These are phyloP conservation scores for Penicillium hesseltinei DNA, from an alignment of 2,329 filamentous ascomycete species.

Conservation along the genomic window DNA sequence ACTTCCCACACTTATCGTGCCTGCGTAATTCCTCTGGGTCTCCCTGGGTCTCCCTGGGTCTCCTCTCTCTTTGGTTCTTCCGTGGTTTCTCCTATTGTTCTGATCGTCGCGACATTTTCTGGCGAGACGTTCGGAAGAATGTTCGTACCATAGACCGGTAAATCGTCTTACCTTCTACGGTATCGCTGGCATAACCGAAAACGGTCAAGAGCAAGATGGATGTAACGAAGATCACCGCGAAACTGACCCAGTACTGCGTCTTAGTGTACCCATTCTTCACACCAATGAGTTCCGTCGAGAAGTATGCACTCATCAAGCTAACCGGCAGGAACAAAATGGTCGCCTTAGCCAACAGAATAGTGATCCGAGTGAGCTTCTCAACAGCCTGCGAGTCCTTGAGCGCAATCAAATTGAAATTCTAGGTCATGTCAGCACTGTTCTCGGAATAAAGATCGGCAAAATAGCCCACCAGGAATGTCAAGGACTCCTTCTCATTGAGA, in stretches of 20 bases:
- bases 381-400: conserved; percentile 72
- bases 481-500: conserved; percentile 65
- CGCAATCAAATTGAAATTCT: conserved; percentile 77
- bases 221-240: conserved; percentile 61
- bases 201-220: conserved; percentile 59
- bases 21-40: neutral
- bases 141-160: conserved; percentile 45
- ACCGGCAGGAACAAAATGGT: conserved; percentile 75
- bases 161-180: conserved; percentile 55
- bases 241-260: conserved; percentile 66
- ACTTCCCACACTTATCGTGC: neutral
- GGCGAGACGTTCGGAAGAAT: conserved; percentile 35
- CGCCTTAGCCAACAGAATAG: conserved; percentile 70
- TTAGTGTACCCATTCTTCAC: conserved; percentile 58
- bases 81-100: neutral
- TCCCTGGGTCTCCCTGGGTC: too few relatives aligned
- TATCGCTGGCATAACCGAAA: conserved; percentile 59
- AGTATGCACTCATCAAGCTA: conserved; percentile 72
- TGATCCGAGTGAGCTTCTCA: conserved; percentile 68
- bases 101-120: conserved; percentile 18
- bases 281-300: conserved; percentile 63
- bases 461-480: conserved; percentile 62
- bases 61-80: neutral
- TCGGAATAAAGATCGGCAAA: neutral
- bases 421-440: conserved; percentile 9